phyloP scores from a whole-genome alignment of 768 basidiomycete species.

The Hortiboletus flavorubellus region DNA sequence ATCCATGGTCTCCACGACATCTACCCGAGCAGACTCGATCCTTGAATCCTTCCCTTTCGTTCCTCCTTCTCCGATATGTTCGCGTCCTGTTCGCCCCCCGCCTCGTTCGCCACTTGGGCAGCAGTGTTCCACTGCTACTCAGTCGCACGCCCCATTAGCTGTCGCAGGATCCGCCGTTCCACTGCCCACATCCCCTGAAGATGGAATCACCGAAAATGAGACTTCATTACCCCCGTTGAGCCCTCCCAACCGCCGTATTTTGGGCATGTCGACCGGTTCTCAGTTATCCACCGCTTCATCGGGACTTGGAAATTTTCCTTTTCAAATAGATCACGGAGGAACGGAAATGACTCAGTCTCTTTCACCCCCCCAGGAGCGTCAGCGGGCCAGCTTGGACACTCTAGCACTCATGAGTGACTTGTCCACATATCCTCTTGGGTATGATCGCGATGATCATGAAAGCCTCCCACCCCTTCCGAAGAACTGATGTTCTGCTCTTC shows the following conservation, averaged over 20 bases:
- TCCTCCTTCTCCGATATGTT: conserved; percentile 86
- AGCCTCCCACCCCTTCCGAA: conserved; percentile 25
- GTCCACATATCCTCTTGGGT: conserved; percentile 78
- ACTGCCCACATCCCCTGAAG: not conserved
- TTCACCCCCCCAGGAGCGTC: conserved; percentile 42
- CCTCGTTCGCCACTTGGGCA: conserved; percentile 70
- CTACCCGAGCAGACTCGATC: conserved; percentile 78
- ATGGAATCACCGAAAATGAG: conserved; percentile 24
- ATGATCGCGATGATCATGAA: conserved; percentile 45
- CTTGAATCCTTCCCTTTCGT: conserved; percentile 87
- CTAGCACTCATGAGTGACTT: conserved; percentile 79
- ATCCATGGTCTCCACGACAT: conserved; percentile 64
- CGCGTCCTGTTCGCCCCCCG: conserved; percentile 69
- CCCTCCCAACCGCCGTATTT: conserved; percentile 52
- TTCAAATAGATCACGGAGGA: conserved; percentile 73
- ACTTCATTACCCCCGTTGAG: conserved; percentile 35
- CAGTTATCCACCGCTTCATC: conserved; percentile 74
- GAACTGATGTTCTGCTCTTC: conserved; percentile 13
- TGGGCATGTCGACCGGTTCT: conserved; percentile 77
- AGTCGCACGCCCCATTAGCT: conserved; percentile 6
- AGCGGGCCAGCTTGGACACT: conserved; percentile 82
- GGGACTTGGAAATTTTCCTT: conserved; percentile 82
- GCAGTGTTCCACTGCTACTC: conserved; percentile 42
- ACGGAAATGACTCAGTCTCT: conserved; percentile 34
- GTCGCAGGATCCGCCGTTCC: not conserved